phyloP scores from a whole-genome alignment of 140 eudicot species.

The Cichorium intybus region DNA sequence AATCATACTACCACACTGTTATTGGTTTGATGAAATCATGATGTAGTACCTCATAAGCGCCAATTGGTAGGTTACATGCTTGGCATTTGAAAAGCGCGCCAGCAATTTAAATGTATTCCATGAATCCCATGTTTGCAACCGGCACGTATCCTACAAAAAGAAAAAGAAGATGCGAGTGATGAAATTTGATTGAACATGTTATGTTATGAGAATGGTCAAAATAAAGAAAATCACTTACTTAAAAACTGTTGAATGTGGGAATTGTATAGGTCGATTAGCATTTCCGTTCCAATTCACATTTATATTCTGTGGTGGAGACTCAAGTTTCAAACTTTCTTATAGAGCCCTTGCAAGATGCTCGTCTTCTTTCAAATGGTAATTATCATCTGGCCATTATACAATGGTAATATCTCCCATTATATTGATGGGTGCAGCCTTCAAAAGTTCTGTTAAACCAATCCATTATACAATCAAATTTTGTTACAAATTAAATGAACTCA shows the following conservation, averaged over 20 bases:
- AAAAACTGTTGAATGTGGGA: conserved; percentile 51
- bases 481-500: conserved; percentile 7
- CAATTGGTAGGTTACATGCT: conserved; percentile 68
- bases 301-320: conserved; percentile 43
- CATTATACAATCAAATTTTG: conserved; percentile 34
- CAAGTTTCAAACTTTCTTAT: conserved; percentile 59
- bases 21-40: too few relatives aligned
- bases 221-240: conserved; percentile 35
- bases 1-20: too few relatives aligned
- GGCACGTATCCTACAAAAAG: conserved; percentile 68
- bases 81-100: conserved; percentile 72
- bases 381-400: conserved; percentile 19
- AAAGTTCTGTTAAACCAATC: conserved; percentile 71
- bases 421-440: conserved; percentile 48
- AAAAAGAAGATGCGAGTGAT: background rate
- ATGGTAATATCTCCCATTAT: conserved; percentile 42
- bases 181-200: conserved; percentile 6
- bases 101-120: conserved; percentile 61
- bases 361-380: conserved; percentile 70
- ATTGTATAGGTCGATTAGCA: conserved; percentile 51
- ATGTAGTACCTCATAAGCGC: conserved; percentile 70
- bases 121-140: conserved; percentile 68
- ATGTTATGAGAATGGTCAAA: too few relatives aligned
- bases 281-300: conserved; percentile 43
- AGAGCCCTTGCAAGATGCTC: too few relatives aligned